Evolutionary conservation across 192 early-diverging fungal genomes (phyloP), one percentile per base, ranked within the genome.

Genomic region (Neocallimastix lanati): DNA sequence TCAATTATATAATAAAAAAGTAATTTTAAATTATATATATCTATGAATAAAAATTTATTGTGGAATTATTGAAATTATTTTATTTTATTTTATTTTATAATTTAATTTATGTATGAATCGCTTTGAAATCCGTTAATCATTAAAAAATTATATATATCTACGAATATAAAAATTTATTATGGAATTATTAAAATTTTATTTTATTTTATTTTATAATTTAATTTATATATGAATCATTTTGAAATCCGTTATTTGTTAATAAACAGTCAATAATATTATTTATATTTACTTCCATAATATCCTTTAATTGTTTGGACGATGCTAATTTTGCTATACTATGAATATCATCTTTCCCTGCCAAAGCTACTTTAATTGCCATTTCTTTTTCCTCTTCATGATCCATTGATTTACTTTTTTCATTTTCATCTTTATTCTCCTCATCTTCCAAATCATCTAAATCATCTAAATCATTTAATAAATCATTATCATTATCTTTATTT

Each of bases 251-350:
- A n/a, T n/a, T n/a, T n/a, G n/a, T n/a, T n/a, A n/a, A n/a, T n/a
- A n/a, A n/a, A n/a, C n/a, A n/a, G n/a, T n/a, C n/a, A n/a, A n/a
- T n/a, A n/a, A n/a, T n/a, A n/a, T n/a, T n/a, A n/a, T n/a, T n/a
- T n/a, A 29, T 28, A 38, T 82, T 85, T 77, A 93, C 92, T 81
- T 83, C 83, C 28, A 96, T 79, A 25, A 94, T 85, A 2, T 86
- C 85, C 30, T 83, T 83, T 78, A 93, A 87, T 40, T 89, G 87
- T 28, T 83, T 82, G 38, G 92, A 92, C 58, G 86, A 82, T 28
- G 90, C 82, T 16, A 94, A 81, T 80, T 90, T 90, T 0, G 93
- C 89, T 3, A 96, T 86, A 76, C 83, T 82, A 28, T 84, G 81
- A 18, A 80, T 79, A 29, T 88, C 82, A 40, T 85, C 84, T 27